Percentiles rank a stretch among this genome's conserved stretches.
phyloP scores from a whole-genome alignment of 257 asterid species.

The Hygrophila difformis region DNA sequence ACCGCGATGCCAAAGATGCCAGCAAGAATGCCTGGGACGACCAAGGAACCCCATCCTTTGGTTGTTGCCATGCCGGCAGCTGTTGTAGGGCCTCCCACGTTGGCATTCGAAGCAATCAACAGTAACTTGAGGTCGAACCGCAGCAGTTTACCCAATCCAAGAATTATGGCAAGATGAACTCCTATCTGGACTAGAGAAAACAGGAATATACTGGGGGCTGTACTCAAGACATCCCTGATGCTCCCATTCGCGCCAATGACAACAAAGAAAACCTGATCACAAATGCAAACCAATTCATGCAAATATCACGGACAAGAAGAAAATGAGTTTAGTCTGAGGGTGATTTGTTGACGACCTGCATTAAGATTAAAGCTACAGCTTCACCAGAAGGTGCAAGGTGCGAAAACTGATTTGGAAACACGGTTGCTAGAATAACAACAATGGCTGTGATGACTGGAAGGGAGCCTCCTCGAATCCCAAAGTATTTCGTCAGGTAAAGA shows the following conservation, averaged over 20 bases:
- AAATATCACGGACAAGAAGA: too few species aligned
- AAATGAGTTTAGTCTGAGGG: too few species aligned
- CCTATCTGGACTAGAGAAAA: slow-evolving; percentile 66
- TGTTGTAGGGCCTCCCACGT: slow-evolving; percentile 94
- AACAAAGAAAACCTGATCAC: slow-evolving; percentile 53
- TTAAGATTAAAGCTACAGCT: slow-evolving; percentile 78
- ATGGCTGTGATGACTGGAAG: slow-evolving; percentile 83
- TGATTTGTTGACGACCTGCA: slow-evolving; percentile 52
- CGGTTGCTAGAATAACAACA: slow-evolving; percentile 66
- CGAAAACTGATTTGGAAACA: slow-evolving; percentile 60
- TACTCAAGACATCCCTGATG: slow-evolving; percentile 51
- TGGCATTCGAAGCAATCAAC: slow-evolving; percentile 96
- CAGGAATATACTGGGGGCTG: slow-evolving; percentile 79
- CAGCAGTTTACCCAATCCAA: slow-evolving; percentile 69
- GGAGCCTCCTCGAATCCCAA: slow-evolving; percentile 71
- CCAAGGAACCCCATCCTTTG: slow-evolving; percentile 80
- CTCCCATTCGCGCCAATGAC: slow-evolving; percentile 86
- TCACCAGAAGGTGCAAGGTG: slow-evolving; percentile 90
- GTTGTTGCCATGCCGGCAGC: slow-evolving; percentile 98
- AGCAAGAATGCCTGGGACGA: slow-evolving; percentile 80
- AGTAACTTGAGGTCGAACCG: slow-evolving; percentile 54
- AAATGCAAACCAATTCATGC: background rate
- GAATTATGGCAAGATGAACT: slow-evolving; percentile 67
- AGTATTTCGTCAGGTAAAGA: slow-evolving; percentile 39
- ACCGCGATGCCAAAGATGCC: slow-evolving; percentile 84